Evolutionary conservation across 83 land plant genomes (phyloP).

Genomic region (Diphasiastrum complanatum): DNA sequence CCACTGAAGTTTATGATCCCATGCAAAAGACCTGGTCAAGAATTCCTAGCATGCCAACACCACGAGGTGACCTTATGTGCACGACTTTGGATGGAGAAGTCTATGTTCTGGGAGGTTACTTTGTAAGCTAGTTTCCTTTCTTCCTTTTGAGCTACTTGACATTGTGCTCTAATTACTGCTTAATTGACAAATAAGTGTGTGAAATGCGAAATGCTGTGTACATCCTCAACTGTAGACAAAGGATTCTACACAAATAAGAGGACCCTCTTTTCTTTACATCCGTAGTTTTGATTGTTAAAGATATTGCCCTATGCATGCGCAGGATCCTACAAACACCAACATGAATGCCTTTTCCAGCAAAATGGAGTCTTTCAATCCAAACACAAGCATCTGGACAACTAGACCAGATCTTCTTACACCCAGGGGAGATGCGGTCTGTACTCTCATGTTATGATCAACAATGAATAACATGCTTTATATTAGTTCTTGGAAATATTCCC

Average conservation of each 20-base stretch:
- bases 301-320: too few species aligned
- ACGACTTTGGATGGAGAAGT: conserved; percentile 26
- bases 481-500: too few species aligned
- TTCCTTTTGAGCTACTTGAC: too few species aligned
- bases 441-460: not conserved
- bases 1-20: conserved; percentile 33
- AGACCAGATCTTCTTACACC: conserved; percentile 33
- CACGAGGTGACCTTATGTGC: conserved; percentile 49
- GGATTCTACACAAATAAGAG: too few species aligned
- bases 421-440: conserved; percentile 39
- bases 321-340: not conserved
- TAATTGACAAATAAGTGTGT: too few species aligned
- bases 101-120: conserved; percentile 43
- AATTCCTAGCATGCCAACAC: conserved; percentile 34
- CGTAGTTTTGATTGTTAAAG: too few species aligned
- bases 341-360: conserved; percentile 21
- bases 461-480: too few species aligned
- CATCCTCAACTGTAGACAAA: too few species aligned
- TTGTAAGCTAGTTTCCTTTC: conserved; percentile 28
- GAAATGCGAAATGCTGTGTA: too few species aligned
- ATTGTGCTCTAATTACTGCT: too few species aligned
- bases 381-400: conserved; percentile 22
- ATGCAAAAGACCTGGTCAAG: conserved; percentile 19
- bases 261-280: too few species aligned
- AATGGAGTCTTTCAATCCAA: conserved; percentile 40